Base-by-base conservation (phyloP, 2,329 filamentous ascomycete genomes). In the Parastagonospora nodorum region DNA sequence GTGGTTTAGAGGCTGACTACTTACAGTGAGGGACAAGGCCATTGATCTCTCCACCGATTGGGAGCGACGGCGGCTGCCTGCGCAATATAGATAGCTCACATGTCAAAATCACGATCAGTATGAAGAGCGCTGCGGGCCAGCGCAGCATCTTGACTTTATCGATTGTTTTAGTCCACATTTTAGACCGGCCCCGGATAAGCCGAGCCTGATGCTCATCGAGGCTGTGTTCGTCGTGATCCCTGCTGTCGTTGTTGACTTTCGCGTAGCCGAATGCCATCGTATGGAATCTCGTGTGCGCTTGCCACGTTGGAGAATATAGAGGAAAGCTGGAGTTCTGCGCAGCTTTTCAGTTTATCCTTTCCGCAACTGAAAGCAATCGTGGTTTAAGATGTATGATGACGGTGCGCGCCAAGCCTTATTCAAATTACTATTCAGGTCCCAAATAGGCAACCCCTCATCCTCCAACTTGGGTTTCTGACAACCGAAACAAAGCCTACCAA, bases 71-170 rank as follows among this genome's bases (percentile, higher is more conserved):
- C 6, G 52, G 51, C 36, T 57, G 57, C 16, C 29, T 41, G 19
- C 55, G 48, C n/a, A 64, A 31, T 6, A 62, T 57, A 3, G 53
- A 56, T 1, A 61, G 4, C 27, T 61, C 51, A 33, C 53, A 51
- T 5, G 48, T 39, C 5, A 64, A 44, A 14, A 56, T 58, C 10
- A 32, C 37, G 28, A 46, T 19, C 5, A 62, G 39, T 1, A 61
- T 32, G 15, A 61, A 30, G 30, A 54, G 53, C 1, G 44, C 41
- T 2, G 36, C 36, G 0, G 55, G 52, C 61, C 59, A 64, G 8
- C 48, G 33, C 2, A 57, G 37, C n/a, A 53, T 38, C 28, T 41
- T 30, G 3, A 53, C 7, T 10, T 39, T 30, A 8, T 51, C 33
- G 31, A 42, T 36, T 1, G 39, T 2, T 24, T 40, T 44, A 2